Conservation (phyloP, 805 yeast species). For the Kazachstania psychrophila region DNA sequence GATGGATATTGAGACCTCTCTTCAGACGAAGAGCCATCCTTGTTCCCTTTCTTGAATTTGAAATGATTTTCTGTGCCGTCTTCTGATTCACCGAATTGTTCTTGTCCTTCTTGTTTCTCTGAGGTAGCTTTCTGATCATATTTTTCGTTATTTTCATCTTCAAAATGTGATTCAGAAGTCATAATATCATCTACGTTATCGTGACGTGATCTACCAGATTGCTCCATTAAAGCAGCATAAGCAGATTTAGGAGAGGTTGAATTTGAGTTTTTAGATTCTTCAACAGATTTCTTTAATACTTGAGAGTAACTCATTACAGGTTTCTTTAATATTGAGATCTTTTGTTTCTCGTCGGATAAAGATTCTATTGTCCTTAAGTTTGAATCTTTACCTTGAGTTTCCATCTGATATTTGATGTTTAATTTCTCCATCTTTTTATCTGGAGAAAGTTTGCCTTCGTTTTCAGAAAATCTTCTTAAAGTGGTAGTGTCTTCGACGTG, state of each 20-base stretch:
- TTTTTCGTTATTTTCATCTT: background rate
- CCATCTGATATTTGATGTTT: too few relatives aligned
- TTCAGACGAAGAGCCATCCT: too few relatives aligned
- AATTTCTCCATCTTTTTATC: too few relatives aligned
- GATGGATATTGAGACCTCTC: constrained; percentile 6
- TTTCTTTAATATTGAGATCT: constrained; percentile 16
- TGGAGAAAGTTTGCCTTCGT: constrained; percentile 3
- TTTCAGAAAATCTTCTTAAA: constrained; percentile 18
- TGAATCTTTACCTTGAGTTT: too few relatives aligned
- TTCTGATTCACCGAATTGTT: constrained; percentile 61
- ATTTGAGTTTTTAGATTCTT: constrained; percentile 13
- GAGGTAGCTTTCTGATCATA: background rate
- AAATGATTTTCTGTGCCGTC: too few relatives aligned
- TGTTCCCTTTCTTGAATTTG: constrained; percentile 12
- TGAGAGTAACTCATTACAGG: constrained; percentile 21
- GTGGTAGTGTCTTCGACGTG: constrained; percentile 39
- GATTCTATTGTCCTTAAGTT: constrained; percentile 1
- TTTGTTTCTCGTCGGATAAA: constrained; percentile 6
- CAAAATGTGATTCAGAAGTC: too few relatives aligned
- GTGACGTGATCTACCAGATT: too few relatives aligned
- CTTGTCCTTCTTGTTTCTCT: constrained; percentile 76
- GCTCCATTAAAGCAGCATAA: background rate
- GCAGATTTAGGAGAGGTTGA: constrained; percentile 1
- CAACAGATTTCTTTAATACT: constrained; percentile 20
- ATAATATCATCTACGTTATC: too few relatives aligned